These are phyloP conservation scores for Penicillium sp. DNA, from an alignment of 2,329 filamentous ascomycete genomes.

Conservation along the genomic window DNA sequence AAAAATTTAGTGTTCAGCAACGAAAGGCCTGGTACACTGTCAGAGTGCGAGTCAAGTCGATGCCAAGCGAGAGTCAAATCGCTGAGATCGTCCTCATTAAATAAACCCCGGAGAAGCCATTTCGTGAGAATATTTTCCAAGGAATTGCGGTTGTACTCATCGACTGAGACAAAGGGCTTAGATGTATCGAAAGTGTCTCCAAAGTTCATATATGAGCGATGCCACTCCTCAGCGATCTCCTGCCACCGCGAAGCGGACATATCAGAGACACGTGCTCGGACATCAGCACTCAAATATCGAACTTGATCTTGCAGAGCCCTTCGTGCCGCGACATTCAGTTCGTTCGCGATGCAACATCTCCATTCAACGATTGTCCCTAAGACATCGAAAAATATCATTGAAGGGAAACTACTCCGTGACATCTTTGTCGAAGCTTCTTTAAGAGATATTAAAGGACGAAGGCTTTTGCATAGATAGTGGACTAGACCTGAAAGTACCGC, in stretches of 20 bases:
- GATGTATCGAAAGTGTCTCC: constrained; percentile 13
- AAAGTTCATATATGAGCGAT: constrained; percentile 17
- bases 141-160: constrained; percentile 16
- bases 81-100: constrained; percentile 14
- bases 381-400: constrained; percentile 17
- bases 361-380: constrained; percentile 19
- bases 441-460: background rate
- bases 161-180: constrained; percentile 16
- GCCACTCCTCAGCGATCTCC: constrained; percentile 15
- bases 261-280: constrained; percentile 5
- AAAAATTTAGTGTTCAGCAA: constrained; percentile 54
- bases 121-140: constrained; percentile 8
- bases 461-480: background rate
- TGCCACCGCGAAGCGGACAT: constrained; percentile 13
- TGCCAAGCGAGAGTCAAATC: constrained; percentile 66
- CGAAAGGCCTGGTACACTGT: constrained; percentile 55
- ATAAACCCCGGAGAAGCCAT: constrained; percentile 7
- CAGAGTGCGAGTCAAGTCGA: constrained; percentile 65
- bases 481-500: background rate
- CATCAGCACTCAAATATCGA: constrained; percentile 2
- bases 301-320: constrained; percentile 6
- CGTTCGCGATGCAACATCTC: constrained; percentile 15
- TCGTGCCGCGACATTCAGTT: constrained; percentile 10
- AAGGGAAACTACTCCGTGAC: constrained; percentile 2
- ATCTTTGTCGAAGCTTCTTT: constrained; percentile 4